phyloP scores from a whole-genome alignment of 2,329 filamentous ascomycete genomes.

The Drechslerella coelobrocha region DNA sequence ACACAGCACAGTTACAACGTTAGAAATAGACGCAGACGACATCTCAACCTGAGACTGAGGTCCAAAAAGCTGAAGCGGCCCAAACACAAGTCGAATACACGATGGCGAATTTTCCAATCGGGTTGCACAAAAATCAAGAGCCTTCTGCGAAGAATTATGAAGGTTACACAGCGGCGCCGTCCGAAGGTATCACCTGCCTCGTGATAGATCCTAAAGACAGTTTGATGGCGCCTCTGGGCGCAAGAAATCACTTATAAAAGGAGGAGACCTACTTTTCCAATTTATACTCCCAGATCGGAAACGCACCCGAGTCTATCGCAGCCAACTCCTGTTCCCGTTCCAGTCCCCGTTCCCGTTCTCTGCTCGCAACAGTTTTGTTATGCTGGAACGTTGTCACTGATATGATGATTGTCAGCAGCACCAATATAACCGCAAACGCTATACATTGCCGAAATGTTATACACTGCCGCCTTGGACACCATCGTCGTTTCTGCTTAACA shows the following conservation, averaged over 20 bases:
- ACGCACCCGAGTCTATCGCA: constrained; percentile 28
- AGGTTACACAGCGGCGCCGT: not conserved
- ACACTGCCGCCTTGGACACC: constrained; percentile 44
- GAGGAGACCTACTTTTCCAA: constrained; percentile 33
- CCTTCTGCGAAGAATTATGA: not conserved
- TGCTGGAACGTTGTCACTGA: constrained; percentile 18
- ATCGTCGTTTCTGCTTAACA: constrained; percentile 29
- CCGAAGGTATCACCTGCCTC: not conserved
- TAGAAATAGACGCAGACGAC: not conserved
- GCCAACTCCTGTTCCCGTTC: constrained; percentile 29
- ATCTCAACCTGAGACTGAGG: not conserved
- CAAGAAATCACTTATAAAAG: not conserved
- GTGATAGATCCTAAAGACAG: not conserved
- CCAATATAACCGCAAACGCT: constrained; percentile 8
- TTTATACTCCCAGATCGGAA: constrained; percentile 36
- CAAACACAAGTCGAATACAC: not conserved
- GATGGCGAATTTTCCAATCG: not conserved
- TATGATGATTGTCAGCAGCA: constrained; percentile 32
- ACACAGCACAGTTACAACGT: not conserved
- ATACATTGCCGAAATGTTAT: too few relatives aligned
- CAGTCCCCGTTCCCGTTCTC: constrained; percentile 1
- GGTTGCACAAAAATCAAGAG: not conserved
- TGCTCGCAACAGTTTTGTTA: not conserved
- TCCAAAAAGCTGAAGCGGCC: not conserved
- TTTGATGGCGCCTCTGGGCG: not conserved